A percentile compares a stretch with the other conserved stretches of the same genome.
These are phyloP conservation scores for Rhizophagus clarus DNA, from an alignment of 192 early-diverging fungal genomes.

Conservation along the genomic window DNA sequence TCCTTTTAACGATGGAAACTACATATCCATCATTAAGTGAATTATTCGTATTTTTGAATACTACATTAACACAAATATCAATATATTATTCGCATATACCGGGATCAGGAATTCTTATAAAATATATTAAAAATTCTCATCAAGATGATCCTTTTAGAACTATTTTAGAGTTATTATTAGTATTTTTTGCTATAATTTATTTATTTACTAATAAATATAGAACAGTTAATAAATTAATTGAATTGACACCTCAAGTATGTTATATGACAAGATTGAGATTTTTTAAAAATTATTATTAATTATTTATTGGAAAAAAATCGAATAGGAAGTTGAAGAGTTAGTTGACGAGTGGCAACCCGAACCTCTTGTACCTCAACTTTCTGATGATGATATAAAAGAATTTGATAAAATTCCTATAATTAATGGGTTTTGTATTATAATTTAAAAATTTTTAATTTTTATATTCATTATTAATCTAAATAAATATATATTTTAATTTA, in stretches of 20 bases:
- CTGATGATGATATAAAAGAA: slow-evolving; percentile 68
- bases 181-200: slow-evolving; percentile 89
- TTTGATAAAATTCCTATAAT: slow-evolving; percentile 80
- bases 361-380: slow-evolving; percentile 80
- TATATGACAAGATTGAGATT: neutral
- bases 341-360: slow-evolving; percentile 96
- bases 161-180: slow-evolving; percentile 79
- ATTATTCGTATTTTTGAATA: slow-evolving; percentile 27
- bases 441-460: neutral
- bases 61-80: slow-evolving; percentile 23
- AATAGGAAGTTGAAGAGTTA: slow-evolving; percentile 91
- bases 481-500: too few relatives aligned
- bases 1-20: neutral
- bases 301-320: neutral
- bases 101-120: slow-evolving; percentile 73
- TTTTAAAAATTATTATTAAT: neutral
- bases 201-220: slow-evolving; percentile 81
- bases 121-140: slow-evolving; percentile 88
- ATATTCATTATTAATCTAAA: too few relatives aligned
- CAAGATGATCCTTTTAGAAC: slow-evolving; percentile 92
- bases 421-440: slow-evolving; percentile 49
- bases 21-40: slow-evolving; percentile 23
- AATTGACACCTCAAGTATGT: slow-evolving; percentile 78
- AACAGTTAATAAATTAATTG: slow-evolving; percentile 70
- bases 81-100: slow-evolving; percentile 44